Conservation (phyloP, 495 filamentous ascomycete species). For the Tuber magnatum region DNA sequence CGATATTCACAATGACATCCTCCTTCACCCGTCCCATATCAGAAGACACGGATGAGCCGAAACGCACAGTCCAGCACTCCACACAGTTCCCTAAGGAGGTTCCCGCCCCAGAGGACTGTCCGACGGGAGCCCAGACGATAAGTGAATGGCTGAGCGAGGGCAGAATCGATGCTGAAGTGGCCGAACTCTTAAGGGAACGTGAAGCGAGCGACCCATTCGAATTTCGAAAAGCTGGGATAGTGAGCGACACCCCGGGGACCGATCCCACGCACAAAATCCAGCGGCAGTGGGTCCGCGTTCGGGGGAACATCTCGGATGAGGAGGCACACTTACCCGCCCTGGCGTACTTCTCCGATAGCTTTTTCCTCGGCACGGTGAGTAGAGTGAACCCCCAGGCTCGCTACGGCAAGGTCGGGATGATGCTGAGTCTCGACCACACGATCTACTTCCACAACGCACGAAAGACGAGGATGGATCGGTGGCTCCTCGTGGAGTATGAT, state of each 20-base stretch:
- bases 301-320: slow-evolving; percentile 61
- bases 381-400: slow-evolving; percentile 42
- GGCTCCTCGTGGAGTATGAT: slow-evolving; percentile 87
- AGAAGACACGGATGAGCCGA: slow-evolving; percentile 52
- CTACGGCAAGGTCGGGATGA: slow-evolving; percentile 70
- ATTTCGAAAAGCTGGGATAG: slow-evolving; percentile 50
- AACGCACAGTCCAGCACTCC: slow-evolving; percentile 55
- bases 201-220: slow-evolving; percentile 51
- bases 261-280: slow-evolving; percentile 56
- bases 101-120: slow-evolving; percentile 29
- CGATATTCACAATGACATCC: slow-evolving; percentile 90
- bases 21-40: slow-evolving; percentile 60
- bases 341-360: slow-evolving; percentile 85
- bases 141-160: slow-evolving; percentile 28
- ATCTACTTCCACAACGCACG: slow-evolving; percentile 90
- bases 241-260: slow-evolving; percentile 43
- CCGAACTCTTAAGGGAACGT: slow-evolving; percentile 4
- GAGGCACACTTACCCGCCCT: slow-evolving; percentile 78
- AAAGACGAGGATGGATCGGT: slow-evolving; percentile 78
- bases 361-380: slow-evolving; percentile 82
- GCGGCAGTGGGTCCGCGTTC: slow-evolving; percentile 70
- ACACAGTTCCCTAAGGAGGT: slow-evolving; percentile 51
- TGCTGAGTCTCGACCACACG: slow-evolving; percentile 87
- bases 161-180: slow-evolving; percentile 6
- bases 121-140: slow-evolving; percentile 24